These are phyloP conservation scores for Adansonia grandidieri DNA, from an alignment of 441 rosid genomes.

Conservation along the genomic window DNA sequence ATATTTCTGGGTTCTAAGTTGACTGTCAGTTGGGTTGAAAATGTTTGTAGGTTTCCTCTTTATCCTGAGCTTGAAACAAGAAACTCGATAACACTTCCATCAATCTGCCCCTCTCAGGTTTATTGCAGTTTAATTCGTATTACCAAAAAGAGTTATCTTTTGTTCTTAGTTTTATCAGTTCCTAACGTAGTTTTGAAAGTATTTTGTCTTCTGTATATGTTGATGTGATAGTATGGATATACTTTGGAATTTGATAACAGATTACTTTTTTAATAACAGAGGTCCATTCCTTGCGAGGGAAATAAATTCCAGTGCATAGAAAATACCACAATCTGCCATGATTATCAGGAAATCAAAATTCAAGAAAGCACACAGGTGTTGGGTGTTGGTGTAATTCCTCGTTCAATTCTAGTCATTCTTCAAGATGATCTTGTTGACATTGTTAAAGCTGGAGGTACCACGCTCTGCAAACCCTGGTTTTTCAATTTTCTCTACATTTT, in stretches of 20 bases:
- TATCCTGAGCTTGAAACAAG: conserved; percentile 93
- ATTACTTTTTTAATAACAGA: conserved; percentile 48
- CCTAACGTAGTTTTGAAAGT: neutral
- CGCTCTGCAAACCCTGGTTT: conserved; percentile 23
- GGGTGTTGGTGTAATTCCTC: conserved; percentile 97
- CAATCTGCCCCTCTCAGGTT: conserved; percentile 92
- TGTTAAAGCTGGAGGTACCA: conserved; percentile 95
- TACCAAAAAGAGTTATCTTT: conserved; percentile 7
- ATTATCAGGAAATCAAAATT: conserved; percentile 94
- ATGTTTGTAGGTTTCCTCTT: conserved; percentile 69
- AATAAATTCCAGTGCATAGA: conserved; percentile 68
- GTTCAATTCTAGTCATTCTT: conserved; percentile 76
- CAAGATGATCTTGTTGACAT: conserved; percentile 96
- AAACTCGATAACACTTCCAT: conserved; percentile 76
- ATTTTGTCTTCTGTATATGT: conserved; percentile 22
- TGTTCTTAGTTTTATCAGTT: conserved; percentile 12
- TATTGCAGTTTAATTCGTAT: conserved; percentile 16
- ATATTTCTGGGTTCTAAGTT: conserved; percentile 7
- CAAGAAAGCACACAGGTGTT: conserved; percentile 93
- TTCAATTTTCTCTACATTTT: neutral
- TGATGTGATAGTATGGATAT: neutral
- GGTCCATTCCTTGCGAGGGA: conserved; percentile 77
- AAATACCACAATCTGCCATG: conserved; percentile 74
- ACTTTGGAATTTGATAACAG: conserved; percentile 12
- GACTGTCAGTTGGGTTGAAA: conserved; percentile 29